Evolutionary conservation across 2,329 filamentous ascomycete genomes (phyloP).

Genomic region (Lecanosticta acicola): DNA sequence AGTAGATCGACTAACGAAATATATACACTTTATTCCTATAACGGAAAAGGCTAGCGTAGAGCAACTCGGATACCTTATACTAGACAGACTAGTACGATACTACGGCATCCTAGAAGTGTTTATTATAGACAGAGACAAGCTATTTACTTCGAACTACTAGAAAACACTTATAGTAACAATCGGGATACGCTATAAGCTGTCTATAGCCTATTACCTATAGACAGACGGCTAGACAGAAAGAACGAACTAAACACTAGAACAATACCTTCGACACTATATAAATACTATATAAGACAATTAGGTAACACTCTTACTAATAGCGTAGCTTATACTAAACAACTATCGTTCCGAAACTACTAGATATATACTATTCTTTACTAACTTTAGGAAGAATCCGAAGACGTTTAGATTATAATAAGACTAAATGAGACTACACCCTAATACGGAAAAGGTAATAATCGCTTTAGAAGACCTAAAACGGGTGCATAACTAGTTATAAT

Average conservation of each 20-base stretch:
- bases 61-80: conserved; percentile 17
- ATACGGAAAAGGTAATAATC: conserved; percentile 2
- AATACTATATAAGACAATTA: conserved; percentile 23
- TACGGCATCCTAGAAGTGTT: conserved; percentile 15
- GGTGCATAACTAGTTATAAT: not conserved
- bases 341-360: conserved; percentile 11
- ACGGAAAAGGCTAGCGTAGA: conserved; percentile 11
- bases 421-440: not conserved
- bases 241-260: conserved; percentile 23
- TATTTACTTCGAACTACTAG: conserved; percentile 23
- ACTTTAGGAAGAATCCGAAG: conserved; percentile 10
- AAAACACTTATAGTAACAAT: conserved; percentile 14
- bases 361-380: conserved; percentile 20
- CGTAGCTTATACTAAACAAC: conserved; percentile 25
- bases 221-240: conserved; percentile 28
- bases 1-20: conserved; percentile 19
- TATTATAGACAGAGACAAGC: conserved; percentile 21
- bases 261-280: conserved; percentile 23
- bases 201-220: conserved; percentile 26
- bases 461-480: not conserved
- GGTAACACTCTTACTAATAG: conserved; percentile 18
- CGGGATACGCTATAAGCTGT: conserved; percentile 22
- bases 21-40: conserved; percentile 3
- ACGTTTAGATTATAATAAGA: conserved; percentile 3
- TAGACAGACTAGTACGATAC: conserved; percentile 17